Conservation (phyloP, 768 basidiomycete genomes). For the Hysterangium stoloniferum region DNA sequence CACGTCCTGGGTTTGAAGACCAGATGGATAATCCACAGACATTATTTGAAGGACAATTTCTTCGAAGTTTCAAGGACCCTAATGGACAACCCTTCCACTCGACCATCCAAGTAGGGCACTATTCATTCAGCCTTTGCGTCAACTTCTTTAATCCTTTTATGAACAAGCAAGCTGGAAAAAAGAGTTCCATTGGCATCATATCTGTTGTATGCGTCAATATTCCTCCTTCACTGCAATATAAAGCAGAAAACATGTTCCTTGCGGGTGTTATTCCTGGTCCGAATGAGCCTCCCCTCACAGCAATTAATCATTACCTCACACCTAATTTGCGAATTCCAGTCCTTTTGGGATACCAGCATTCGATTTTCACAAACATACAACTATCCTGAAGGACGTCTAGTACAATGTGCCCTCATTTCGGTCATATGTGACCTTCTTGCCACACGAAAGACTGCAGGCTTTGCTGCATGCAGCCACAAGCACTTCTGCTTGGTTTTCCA, state of each 20-base stretch:
- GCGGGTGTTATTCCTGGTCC: constrained; percentile 31
- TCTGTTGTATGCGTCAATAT: constrained; percentile 31
- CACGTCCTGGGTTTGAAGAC: constrained; percentile 19
- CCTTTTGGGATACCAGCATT: too few species aligned
- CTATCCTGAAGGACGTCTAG: too few species aligned
- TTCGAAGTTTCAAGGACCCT: constrained; percentile 22
- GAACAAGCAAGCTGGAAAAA: constrained; percentile 22
- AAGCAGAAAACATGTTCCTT: constrained; percentile 29
- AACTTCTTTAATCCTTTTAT: constrained; percentile 31
- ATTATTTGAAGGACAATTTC: constrained; percentile 23
- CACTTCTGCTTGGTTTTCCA: too few species aligned
- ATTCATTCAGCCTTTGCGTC: constrained; percentile 25
- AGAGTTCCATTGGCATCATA: constrained; percentile 24
- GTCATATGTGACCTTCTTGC: too few species aligned
- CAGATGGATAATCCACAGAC: constrained; percentile 21
- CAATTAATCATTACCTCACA: constrained; percentile 21
- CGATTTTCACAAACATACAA: too few species aligned
- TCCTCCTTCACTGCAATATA: constrained; percentile 23
- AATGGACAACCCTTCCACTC: constrained; percentile 19
- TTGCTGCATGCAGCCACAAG: too few species aligned
- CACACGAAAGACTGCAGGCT: too few species aligned
- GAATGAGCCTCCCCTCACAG: constrained; percentile 21
- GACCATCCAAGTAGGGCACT: constrained; percentile 18
- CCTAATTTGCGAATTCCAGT: too few species aligned
- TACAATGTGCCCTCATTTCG: too few species aligned